A percentile compares a stretch with the other conserved stretches of the same genome.
These are phyloP conservation scores for Vitis hybrid DNA, from an alignment of 177 flowering plant species.

Conservation along the genomic window DNA sequence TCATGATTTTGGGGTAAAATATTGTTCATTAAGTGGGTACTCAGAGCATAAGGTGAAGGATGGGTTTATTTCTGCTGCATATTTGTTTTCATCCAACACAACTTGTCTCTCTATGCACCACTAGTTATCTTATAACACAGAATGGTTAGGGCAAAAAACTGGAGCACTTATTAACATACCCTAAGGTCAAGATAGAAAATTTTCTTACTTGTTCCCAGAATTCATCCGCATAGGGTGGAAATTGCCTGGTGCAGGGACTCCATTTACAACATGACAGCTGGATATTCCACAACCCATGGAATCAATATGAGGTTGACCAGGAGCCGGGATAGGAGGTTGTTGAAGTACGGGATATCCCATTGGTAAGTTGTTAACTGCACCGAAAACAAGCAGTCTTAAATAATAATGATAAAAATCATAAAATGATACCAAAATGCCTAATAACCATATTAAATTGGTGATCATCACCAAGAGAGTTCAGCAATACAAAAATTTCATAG, in stretches of 20 bases:
- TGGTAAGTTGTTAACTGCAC: constrained; percentile 94
- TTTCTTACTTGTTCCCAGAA: constrained; percentile 80
- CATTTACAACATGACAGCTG: constrained; percentile 90
- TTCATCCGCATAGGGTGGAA: constrained; percentile 82
- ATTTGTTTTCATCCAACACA: too few relatives aligned
- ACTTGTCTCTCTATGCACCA: too few relatives aligned
- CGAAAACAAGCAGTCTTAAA: constrained; percentile 45
- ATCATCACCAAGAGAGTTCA: too few relatives aligned
- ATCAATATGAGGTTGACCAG: constrained; percentile 93
- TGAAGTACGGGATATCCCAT: constrained; percentile 93
- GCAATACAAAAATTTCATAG: too few relatives aligned
- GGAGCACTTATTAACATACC: background rate
- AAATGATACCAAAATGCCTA: too few relatives aligned
- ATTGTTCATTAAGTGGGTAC: too few relatives aligned
- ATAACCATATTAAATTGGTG: too few relatives aligned
- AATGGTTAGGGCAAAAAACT: background rate
- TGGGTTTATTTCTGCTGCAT: too few relatives aligned
- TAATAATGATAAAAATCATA: constrained; percentile 29
- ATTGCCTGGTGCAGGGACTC: constrained; percentile 89
- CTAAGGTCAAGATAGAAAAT: constrained; percentile 4
- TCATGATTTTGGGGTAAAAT: too few relatives aligned
- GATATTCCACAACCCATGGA: constrained; percentile 76
- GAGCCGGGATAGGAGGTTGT: constrained; percentile 67
- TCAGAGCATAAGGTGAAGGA: too few relatives aligned
- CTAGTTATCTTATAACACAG: too few relatives aligned